Evolutionary conservation across 305 asterid genomes (phyloP).

Genomic region (Fraxinus nigra): DNA sequence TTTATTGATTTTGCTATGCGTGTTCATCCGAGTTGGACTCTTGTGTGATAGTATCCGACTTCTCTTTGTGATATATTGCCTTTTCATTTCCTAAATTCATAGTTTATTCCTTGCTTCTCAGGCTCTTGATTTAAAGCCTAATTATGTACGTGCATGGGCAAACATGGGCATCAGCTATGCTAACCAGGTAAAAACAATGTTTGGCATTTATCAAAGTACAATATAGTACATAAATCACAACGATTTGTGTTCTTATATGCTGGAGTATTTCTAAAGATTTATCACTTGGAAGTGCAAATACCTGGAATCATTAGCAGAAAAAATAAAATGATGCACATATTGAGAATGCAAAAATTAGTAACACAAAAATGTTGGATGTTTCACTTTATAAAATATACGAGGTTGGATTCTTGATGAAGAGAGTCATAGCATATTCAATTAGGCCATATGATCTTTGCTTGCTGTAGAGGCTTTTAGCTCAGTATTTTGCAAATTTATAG

Average conservation of each 20-base stretch:
- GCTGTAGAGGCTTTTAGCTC: not conserved
- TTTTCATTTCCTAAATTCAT: slow-evolving; percentile 15
- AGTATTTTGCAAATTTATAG: not conserved
- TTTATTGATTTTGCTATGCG: not conserved
- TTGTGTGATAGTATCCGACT: not conserved
- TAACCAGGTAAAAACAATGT: slow-evolving; percentile 67
- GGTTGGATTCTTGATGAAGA: slow-evolving; percentile 7
- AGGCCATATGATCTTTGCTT: not conserved
- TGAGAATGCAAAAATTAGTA: slow-evolving; percentile 2
- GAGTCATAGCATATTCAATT: not conserved
- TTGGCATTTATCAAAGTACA: slow-evolving; percentile 10
- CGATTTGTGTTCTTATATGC: slow-evolving; percentile 6
- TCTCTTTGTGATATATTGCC: slow-evolving; percentile 16
- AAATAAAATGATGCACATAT: not conserved
- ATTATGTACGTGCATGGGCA: slow-evolving; percentile 99
- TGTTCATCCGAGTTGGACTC: not conserved
- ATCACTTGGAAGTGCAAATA: not conserved
- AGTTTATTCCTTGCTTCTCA: slow-evolving; percentile 35
- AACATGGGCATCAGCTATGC: slow-evolving; percentile 99
- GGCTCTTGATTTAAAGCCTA: slow-evolving; percentile 98
- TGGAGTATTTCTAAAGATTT: slow-evolving; percentile 5
- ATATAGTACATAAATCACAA: not conserved
- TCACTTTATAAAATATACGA: slow-evolving; percentile 2
- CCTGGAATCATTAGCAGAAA: slow-evolving; percentile 11
- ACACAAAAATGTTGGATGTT: not conserved